Evolutionary conservation across 140 eudicot species (phyloP).

Genomic region (Stevia rebaudiana): DNA sequence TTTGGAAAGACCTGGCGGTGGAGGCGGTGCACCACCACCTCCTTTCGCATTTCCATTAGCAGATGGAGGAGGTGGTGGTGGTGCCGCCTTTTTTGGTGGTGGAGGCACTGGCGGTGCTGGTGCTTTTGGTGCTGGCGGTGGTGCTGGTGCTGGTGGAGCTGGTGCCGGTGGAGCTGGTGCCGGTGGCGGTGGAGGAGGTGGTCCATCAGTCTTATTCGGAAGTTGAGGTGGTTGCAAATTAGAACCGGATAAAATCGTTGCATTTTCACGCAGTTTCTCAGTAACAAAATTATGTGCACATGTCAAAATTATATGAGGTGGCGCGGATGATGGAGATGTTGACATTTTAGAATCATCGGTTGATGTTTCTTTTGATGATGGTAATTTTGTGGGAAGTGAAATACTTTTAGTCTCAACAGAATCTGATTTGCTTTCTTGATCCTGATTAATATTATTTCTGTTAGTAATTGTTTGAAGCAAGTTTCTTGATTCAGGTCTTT

Average conservation of each 20-base stretch:
- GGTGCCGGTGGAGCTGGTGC: constrained; percentile 36
- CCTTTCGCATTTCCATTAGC: constrained; percentile 22
- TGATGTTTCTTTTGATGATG: constrained; percentile 26
- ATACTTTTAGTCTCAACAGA: constrained; percentile 28
- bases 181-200: constrained; percentile 37
- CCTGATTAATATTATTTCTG: constrained; percentile 29
- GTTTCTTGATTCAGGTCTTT: constrained; percentile 21
- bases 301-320: constrained; percentile 37
- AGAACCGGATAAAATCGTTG: constrained; percentile 11
- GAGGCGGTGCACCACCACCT: constrained; percentile 31
- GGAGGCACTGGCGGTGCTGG: constrained; percentile 40
- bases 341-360: constrained; percentile 16
- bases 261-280: constrained; percentile 19
- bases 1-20: constrained; percentile 26
- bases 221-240: constrained; percentile 27
- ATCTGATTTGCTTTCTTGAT: constrained; percentile 10
- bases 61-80: constrained; percentile 64
- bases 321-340: constrained; percentile 16
- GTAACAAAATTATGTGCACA: constrained; percentile 32
- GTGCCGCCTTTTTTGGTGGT: constrained; percentile 27
- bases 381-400: constrained; percentile 26
- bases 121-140: constrained; percentile 43
- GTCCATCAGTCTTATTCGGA: constrained; percentile 6
- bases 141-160: constrained; percentile 36
- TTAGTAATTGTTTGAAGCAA: constrained; percentile 22